These are phyloP conservation scores for Aphanomyces euteiches DNA, from an alignment of 352 stramenopile species.

Conservation along the genomic window DNA sequence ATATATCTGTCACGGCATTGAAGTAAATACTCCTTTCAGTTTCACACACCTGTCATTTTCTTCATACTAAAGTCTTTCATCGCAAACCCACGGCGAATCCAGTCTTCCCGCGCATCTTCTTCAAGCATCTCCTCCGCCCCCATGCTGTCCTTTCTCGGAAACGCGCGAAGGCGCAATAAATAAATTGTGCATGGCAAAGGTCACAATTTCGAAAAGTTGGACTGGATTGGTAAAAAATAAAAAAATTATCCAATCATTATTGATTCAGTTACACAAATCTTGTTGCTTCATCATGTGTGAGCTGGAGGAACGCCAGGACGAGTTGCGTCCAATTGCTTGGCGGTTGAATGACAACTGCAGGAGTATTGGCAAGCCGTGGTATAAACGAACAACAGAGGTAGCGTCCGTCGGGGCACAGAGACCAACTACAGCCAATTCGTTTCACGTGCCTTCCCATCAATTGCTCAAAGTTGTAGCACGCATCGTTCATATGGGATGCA, in stretches of 20 bases:
- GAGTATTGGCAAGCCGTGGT: too few species aligned
- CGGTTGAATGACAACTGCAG: too few species aligned
- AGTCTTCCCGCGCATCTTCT: slow-evolving; percentile 70
- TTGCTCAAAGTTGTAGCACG: too few species aligned
- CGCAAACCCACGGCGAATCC: slow-evolving; percentile 54
- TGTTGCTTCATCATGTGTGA: too few species aligned
- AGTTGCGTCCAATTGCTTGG: too few species aligned
- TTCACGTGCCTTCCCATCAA: too few species aligned
- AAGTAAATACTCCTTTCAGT: background rate
- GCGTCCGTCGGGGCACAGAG: too few species aligned
- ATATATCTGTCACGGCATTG: slow-evolving; percentile 43
- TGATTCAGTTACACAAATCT: too few species aligned
- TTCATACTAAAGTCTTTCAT: slow-evolving; percentile 70
- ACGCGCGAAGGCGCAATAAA: slow-evolving; percentile 1
- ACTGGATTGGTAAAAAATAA: background rate
- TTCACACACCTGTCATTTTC: slow-evolving; percentile 45
- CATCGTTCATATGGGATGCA: too few species aligned
- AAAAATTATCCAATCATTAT: background rate
- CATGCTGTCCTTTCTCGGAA: slow-evolving; percentile 3
- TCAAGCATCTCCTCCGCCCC: slow-evolving; percentile 49
- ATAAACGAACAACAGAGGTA: too few species aligned
- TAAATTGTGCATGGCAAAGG: background rate
- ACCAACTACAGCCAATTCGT: too few species aligned
- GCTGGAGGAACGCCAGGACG: too few species aligned
- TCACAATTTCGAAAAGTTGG: background rate